phyloP scores from a whole-genome alignment of 116 monocot genomes.

The Cymodocea nodosa region DNA sequence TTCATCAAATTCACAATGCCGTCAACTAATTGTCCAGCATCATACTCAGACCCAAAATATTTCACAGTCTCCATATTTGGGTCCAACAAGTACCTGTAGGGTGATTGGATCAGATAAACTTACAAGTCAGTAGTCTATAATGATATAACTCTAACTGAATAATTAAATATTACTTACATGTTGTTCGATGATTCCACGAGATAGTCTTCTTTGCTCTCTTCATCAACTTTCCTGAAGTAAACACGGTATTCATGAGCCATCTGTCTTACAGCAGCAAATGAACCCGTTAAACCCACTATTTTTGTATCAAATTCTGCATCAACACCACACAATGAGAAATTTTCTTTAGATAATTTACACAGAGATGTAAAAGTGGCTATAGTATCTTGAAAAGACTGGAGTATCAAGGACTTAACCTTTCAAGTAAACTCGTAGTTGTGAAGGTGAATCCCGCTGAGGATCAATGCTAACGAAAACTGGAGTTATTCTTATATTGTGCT shows the following conservation, averaged over 20 bases:
- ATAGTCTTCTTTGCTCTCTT: slow-evolving; percentile 78
- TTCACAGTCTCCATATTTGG: slow-evolving; percentile 64
- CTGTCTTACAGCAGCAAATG: slow-evolving; percentile 53
- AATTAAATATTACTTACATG: slow-evolving; percentile 38
- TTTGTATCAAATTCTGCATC: slow-evolving; percentile 81
- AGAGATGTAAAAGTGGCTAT: no score
- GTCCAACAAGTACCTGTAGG: slow-evolving; percentile 63
- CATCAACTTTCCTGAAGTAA: slow-evolving; percentile 80
- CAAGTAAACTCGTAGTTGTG: slow-evolving; percentile 76
- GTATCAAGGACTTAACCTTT: slow-evolving; percentile 29
- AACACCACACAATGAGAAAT: no score
- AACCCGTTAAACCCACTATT: slow-evolving; percentile 76
- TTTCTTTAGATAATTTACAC: no score
- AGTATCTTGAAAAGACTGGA: neutral
- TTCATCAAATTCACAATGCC: slow-evolving; percentile 41
- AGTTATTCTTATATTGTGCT: slow-evolving; percentile 47
- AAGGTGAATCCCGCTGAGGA: slow-evolving; percentile 78
- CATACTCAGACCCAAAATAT: slow-evolving; percentile 62
- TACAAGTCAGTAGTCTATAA: neutral
- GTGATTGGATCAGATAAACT: slow-evolving; percentile 3
- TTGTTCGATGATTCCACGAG: slow-evolving; percentile 82
- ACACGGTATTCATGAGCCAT: slow-evolving; percentile 87
- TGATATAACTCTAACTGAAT: neutral
- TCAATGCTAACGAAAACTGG: slow-evolving; percentile 84
- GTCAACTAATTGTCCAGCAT: slow-evolving; percentile 42